Evolutionary conservation across 139 green algal genomes (phyloP).

Genomic region (Dunaliella primolecta): DNA sequence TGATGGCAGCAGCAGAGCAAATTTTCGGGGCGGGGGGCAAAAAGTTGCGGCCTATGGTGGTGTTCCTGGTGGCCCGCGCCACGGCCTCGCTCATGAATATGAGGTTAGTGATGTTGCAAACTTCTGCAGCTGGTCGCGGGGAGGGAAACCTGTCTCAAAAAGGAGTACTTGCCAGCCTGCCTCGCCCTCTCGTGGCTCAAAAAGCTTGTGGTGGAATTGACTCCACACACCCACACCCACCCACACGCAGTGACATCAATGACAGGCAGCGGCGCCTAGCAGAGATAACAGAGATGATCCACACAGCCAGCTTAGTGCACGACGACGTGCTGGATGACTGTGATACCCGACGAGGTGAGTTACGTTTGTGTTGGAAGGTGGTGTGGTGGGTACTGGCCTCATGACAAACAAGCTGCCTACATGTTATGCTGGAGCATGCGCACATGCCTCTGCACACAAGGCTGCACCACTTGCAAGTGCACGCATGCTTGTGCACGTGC

Average conservation of each 20-base stretch:
- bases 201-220: background rate
- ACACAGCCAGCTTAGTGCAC: constrained; percentile 96
- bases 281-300: constrained; percentile 99
- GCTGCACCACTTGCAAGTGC: too few relatives aligned
- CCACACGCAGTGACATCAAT: constrained; percentile 76
- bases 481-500: too few relatives aligned
- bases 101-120: constrained; percentile 52
- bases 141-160: too few relatives aligned
- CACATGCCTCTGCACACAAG: too few relatives aligned
- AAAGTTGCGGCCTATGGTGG: constrained; percentile 85
- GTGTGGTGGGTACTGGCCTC: too few relatives aligned
- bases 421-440: too few relatives aligned
- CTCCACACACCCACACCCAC: background rate
- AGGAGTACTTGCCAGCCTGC: too few relatives aligned
- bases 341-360: constrained; percentile 72
- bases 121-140: too few relatives aligned
- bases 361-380: background rate
- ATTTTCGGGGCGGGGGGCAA: constrained; percentile 97
- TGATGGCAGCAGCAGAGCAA: constrained; percentile 94
- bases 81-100: constrained; percentile 63
- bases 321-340: constrained; percentile 99
- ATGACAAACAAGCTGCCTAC: too few relatives aligned
- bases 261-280: constrained; percentile 85
- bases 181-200: background rate
- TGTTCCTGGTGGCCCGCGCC: constrained; percentile 84